A percentile compares a stretch with the other conserved stretches of the same genome.
Conservation (phyloP, 129 eudicot species). For the Glebionis coronaria region DNA sequence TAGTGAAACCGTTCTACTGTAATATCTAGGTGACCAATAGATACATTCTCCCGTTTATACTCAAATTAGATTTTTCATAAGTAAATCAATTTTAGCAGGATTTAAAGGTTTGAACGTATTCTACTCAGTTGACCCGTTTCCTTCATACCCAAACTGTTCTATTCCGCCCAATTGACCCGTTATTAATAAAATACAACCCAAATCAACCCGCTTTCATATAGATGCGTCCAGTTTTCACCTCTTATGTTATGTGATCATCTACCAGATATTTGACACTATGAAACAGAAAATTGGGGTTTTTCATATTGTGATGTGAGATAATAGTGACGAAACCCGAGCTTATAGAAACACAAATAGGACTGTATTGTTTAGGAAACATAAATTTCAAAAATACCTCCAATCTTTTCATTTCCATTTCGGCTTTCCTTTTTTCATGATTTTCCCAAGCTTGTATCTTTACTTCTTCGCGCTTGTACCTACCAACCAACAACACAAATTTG, state of each 20-base stretch:
- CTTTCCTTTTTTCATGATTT: conserved; percentile 88
- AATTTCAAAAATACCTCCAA: conserved; percentile 55
- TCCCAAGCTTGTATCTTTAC: conserved; percentile 98
- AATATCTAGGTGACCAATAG: no score
- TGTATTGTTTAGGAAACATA: neutral
- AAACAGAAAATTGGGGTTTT: neutral
- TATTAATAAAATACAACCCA: neutral
- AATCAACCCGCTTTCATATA: neutral
- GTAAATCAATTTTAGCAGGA: no score
- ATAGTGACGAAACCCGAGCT: neutral
- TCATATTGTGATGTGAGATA: neutral
- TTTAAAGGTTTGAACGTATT: neutral
- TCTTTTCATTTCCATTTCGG: conserved; percentile 91
- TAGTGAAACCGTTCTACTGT: no score
- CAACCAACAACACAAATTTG: conserved; percentile 3
- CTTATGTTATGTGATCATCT: neutral
- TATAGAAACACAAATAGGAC: neutral
- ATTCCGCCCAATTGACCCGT: neutral
- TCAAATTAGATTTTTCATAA: no score
- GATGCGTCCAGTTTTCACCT: neutral
- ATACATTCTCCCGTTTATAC: no score
- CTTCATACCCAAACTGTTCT: neutral
- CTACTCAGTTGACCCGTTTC: neutral
- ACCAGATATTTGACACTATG: neutral
- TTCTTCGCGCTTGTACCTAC: conserved; percentile 87